phyloP scores from a whole-genome alignment of 371 early-diverging fungal genomes.

The Chytridium lagenaria region DNA sequence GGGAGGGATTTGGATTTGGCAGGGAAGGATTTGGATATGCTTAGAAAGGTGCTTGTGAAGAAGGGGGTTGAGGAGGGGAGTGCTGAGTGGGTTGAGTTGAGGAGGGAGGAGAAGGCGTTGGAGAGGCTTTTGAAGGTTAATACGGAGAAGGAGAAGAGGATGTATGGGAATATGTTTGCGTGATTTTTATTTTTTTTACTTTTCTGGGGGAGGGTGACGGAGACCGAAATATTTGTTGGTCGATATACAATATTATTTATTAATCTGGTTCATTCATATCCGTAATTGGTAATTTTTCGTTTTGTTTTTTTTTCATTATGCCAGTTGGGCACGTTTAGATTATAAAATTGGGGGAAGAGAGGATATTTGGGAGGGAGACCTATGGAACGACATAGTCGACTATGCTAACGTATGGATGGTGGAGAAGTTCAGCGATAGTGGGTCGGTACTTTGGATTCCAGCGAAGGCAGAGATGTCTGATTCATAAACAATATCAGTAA shows the following conservation, averaged over 20 bases:
- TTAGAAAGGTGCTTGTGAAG: constrained; percentile 22
- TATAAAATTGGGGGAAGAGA: neutral
- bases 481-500: no score
- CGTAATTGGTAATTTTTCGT: no score
- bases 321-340: neutral
- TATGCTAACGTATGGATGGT: constrained; percentile 13
- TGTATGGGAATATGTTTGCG: constrained; percentile 51
- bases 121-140: constrained; percentile 39
- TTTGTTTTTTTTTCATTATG: constrained; percentile 2
- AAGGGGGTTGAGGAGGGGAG: constrained; percentile 29
- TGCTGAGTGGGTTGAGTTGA: constrained; percentile 46
- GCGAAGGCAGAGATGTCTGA: constrained; percentile 16
- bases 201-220: neutral
- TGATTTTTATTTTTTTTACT: neutral
- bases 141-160: constrained; percentile 46
- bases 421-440: neutral
- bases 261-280: no score
- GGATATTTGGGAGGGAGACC: neutral
- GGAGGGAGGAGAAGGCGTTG: constrained; percentile 38
- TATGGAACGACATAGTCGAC: constrained; percentile 11
- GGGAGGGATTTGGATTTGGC: constrained; percentile 59
- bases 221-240: no score
- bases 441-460: constrained; percentile 18
- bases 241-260: no score
- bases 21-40: constrained; percentile 39